Evolutionary conservation across 164 flowering plant genomes (phyloP).

Genomic region (Dillenia turbinata): DNA sequence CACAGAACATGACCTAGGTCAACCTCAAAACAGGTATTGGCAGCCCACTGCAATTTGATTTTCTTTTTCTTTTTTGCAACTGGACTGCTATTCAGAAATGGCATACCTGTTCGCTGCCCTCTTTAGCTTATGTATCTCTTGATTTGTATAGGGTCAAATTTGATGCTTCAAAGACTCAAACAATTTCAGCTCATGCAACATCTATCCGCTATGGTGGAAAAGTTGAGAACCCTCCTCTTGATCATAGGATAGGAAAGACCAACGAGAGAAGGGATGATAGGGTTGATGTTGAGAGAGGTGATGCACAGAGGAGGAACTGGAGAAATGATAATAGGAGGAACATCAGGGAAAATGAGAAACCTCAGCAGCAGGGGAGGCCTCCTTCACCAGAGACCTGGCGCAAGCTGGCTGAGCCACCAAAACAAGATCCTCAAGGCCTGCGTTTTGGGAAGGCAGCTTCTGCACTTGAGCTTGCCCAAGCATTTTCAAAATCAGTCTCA

Average conservation of each 20-base stretch:
- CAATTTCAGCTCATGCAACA: slow-evolving; percentile 21
- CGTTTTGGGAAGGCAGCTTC: slow-evolving; percentile 59
- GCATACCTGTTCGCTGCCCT: background rate
- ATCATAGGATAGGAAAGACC: slow-evolving; percentile 40
- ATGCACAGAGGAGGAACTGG: slow-evolving; percentile 58
- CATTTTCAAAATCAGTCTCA: slow-evolving; percentile 62
- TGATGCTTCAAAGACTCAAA: slow-evolving; percentile 31
- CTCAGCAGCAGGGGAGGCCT: slow-evolving; percentile 47
- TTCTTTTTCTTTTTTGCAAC: background rate
- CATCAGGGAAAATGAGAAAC: slow-evolving; percentile 43
- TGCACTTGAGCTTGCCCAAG: slow-evolving; percentile 76
- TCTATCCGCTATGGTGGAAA: slow-evolving; percentile 33
- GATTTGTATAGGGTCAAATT: slow-evolving; percentile 31
- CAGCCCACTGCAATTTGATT: background rate
- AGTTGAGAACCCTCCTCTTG: slow-evolving; percentile 28
- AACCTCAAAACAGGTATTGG: slow-evolving; percentile 50
- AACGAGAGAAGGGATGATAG: slow-evolving; percentile 47
- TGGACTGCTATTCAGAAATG: background rate
- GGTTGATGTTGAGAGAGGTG: slow-evolving; percentile 36
- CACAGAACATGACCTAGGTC: slow-evolving; percentile 31
- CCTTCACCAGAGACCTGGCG: slow-evolving; percentile 91
- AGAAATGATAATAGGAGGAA: slow-evolving; percentile 46
- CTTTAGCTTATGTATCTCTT: slow-evolving; percentile 5
- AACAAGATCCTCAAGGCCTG: slow-evolving; percentile 14
- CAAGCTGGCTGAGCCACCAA: slow-evolving; percentile 51